Base-by-base conservation (phyloP, 2,329 filamentous ascomycete species). In the Emydomyces testavorans region DNA sequence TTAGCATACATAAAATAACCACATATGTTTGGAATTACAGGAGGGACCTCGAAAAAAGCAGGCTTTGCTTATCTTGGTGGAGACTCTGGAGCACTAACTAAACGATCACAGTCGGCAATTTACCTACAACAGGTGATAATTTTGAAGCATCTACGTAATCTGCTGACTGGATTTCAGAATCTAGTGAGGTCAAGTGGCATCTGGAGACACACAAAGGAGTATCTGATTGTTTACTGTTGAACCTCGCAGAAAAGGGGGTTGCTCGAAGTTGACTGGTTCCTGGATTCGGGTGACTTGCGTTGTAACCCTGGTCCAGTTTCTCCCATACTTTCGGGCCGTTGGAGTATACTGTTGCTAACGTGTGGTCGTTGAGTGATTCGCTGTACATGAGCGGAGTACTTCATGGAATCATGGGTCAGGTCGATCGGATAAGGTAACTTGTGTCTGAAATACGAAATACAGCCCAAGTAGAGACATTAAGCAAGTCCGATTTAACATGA, bases 401-500 rank as follows among this genome's bases (percentile, higher is more conserved):
- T n/a, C 3, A 31, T 11, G 29, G 11, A 31, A 8, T 31, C n/a
- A 11, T 31, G 8, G 29, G 4, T 8, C 29, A 16, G 21, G 38
- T 37, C 32, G 32, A 35, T 35, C 32, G 32, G n/a, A n/a, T n/a
- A n/a, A n/a, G n/a, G n/a, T n/a, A n/a, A n/a, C n/a, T n/a, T n/a
- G n/a, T n/a, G n/a, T n/a, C n/a, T n/a, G n/a, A n/a, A n/a, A n/a
- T n/a, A n/a, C n/a, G n/a, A n/a, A n/a, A n/a, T n/a, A n/a, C n/a
- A n/a, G n/a, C n/a, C n/a, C n/a, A n/a, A n/a, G n/a, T n/a, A n/a
- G n/a, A n/a, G n/a, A n/a, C n/a, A n/a, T n/a, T n/a, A n/a, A n/a
- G n/a, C n/a, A n/a, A n/a, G n/a, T n/a, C n/a, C n/a, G 21, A 44
- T 44, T 35, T 24, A 44, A 26, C 41, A 26, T 44, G 41, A 44